phyloP scores from a whole-genome alignment of 202 grass and related monocot genomes.

The Schoenoplectus tabernaemontani region DNA sequence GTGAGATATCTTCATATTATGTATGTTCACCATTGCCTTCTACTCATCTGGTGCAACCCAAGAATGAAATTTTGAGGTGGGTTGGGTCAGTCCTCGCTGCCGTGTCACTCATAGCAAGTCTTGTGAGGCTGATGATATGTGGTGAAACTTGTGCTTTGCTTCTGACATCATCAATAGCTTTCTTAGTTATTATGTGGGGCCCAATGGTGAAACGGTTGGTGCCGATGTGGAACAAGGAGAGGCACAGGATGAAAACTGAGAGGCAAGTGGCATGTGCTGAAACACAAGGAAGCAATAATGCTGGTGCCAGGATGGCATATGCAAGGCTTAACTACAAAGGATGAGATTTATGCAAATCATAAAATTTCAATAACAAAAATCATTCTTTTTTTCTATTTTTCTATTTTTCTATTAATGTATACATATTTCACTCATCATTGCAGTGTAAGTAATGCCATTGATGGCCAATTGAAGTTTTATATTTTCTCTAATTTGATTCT shows the following conservation, averaged over 20 bases:
- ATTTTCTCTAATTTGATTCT: constrained; percentile 24
- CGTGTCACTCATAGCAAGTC: too few relatives aligned
- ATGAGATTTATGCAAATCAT: background rate
- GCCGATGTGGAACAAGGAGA: constrained; percentile 4
- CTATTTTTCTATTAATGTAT: constrained; percentile 1
- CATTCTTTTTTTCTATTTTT: too few relatives aligned
- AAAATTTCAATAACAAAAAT: background rate
- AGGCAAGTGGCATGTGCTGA: background rate
- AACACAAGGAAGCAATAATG: background rate
- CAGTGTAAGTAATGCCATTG: constrained; percentile 2
- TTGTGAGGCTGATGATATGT: background rate
- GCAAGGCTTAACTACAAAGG: background rate
- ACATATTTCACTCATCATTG: constrained; percentile 6
- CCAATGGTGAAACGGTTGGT: background rate
- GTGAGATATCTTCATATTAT: constrained; percentile 6
- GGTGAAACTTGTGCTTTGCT: constrained; percentile 1
- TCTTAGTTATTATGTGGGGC: constrained; percentile 7
- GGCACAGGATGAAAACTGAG: constrained; percentile 4
- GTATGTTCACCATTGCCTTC: background rate
- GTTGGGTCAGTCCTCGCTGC: too few relatives aligned
- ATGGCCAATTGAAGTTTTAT: background rate
- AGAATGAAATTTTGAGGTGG: too few relatives aligned
- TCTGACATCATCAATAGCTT: constrained; percentile 14
- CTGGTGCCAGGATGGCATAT: constrained; percentile 3
- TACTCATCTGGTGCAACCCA: background rate